Evolutionary conservation across 495 filamentous ascomycete species (phyloP), one percentile per base, ranked within the genome.

Genomic region (Podospora comata): DNA sequence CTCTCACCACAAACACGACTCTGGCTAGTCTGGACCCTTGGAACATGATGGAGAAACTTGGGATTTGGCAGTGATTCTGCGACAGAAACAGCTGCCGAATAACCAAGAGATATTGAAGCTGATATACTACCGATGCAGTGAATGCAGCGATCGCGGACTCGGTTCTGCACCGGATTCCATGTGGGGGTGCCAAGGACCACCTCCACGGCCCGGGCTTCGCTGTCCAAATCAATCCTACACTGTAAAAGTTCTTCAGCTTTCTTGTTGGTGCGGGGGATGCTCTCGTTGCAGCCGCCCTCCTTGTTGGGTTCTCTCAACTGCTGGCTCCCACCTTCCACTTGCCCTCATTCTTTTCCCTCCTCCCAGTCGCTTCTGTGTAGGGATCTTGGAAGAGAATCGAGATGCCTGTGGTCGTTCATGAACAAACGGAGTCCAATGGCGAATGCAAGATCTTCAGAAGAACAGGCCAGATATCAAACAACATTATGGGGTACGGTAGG

Each of bases 121-220:
- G 30, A 32, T 32, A 32, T 32, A 32, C 30, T 32, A 56, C 15
- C 54, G 54, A 20, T 56, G 54, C 6, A 56, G 19, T 56, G 19
- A 6, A 6, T 56, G 54, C 54, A 56, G 54, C 54, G 54, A 56
- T 56, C 54, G 54, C 54, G 54, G 54, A 56, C 23, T 58, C 55
- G 19, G 55, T 26, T 58, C 23, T 9, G 30, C 19, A 32, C 61
- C 61, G 61, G 61, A 63, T 28, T 19, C 11, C 11, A 32, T 63
- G 61, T 63, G 61, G 61, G 61, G 61, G 61, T 63, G 32, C 61
- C 61, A 63, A 63, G 61, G 16, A 20, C n/a, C 30, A 23, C 19
- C 27, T 32, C 34, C 39, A 48, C 39, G 39, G 39, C 7, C 39
- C 13, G 39, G 7, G 39, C 39, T 48, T 48, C 39, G 39, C 39